These are phyloP conservation scores for Meredithiella fracta DNA, from an alignment of 2,329 filamentous ascomycete species.

Conservation along the genomic window DNA sequence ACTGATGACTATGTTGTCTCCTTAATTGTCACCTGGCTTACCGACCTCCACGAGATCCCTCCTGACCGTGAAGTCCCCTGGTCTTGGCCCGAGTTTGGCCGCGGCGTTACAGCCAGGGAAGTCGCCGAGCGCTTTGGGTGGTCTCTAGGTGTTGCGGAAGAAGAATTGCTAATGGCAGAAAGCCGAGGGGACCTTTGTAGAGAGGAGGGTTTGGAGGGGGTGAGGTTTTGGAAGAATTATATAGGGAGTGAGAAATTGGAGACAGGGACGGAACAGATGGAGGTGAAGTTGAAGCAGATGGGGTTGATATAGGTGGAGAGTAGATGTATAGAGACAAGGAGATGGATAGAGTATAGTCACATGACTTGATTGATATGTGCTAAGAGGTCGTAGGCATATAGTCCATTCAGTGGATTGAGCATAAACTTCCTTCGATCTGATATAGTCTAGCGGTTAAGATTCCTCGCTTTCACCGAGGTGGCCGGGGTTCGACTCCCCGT, in stretches of 20 bases:
- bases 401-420: background rate
- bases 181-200: constrained; percentile 75
- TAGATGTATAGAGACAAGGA: too few species aligned
- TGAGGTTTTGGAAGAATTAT: constrained; percentile 84
- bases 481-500: constrained; percentile 15
- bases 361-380: too few species aligned
- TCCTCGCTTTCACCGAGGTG: constrained; percentile 15
- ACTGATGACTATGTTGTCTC: constrained; percentile 78
- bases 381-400: too few species aligned
- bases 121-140: constrained; percentile 81
- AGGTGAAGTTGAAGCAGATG: constrained; percentile 28
- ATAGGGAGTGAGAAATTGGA: constrained; percentile 28
- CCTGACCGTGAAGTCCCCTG: constrained; percentile 50
- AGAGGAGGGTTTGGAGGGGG: constrained; percentile 78
- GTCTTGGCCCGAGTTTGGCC: constrained; percentile 65
- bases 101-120: constrained; percentile 79
- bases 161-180: constrained; percentile 95
- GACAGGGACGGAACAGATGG: constrained; percentile 27
- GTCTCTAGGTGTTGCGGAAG: constrained; percentile 90
- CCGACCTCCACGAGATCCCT: constrained; percentile 50
- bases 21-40: constrained; percentile 55
- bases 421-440: background rate
- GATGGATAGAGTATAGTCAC: too few species aligned
- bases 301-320: constrained; percentile 22
- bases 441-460: constrained; percentile 15